Percentiles rank a stretch among this genome's conserved stretches.
These are phyloP conservation scores for Vigna radiata DNA, from an alignment of 306 rosid species.

Conservation along the genomic window DNA sequence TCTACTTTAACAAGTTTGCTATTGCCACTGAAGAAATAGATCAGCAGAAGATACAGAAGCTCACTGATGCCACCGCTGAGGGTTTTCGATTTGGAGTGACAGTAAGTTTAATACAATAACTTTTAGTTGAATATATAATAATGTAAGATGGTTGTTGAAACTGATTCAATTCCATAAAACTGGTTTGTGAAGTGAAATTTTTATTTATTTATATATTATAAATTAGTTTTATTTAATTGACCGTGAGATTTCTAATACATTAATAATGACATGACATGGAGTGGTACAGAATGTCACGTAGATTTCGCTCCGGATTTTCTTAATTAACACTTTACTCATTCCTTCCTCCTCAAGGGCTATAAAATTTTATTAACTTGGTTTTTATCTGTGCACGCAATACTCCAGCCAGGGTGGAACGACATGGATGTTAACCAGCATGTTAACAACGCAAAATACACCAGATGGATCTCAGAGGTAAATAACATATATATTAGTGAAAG, in stretches of 20 bases:
- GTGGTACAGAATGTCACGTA: no score
- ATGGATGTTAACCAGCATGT: constrained; percentile 89
- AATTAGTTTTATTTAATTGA: no score
- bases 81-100: constrained; percentile 66
- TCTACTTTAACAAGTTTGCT: constrained; percentile 59
- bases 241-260: no score
- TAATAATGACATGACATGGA: no score
- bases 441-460: constrained; percentile 74
- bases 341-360: no score
- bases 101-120: constrained; percentile 46
- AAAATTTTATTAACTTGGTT: not conserved
- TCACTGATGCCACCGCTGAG: constrained; percentile 62
- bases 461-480: constrained; percentile 78
- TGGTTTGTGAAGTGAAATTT: no score
- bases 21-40: constrained; percentile 58
- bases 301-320: no score
- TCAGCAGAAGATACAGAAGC: constrained; percentile 62
- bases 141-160: no score
- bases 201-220: no score
- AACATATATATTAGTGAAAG: no score
- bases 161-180: no score
- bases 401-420: constrained; percentile 84
- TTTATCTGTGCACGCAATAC: not conserved
- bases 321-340: not conserved
- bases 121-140: no score